Base-by-base conservation (phyloP, 139 green algal genomes). In the Tetraselmis chui region DNA sequence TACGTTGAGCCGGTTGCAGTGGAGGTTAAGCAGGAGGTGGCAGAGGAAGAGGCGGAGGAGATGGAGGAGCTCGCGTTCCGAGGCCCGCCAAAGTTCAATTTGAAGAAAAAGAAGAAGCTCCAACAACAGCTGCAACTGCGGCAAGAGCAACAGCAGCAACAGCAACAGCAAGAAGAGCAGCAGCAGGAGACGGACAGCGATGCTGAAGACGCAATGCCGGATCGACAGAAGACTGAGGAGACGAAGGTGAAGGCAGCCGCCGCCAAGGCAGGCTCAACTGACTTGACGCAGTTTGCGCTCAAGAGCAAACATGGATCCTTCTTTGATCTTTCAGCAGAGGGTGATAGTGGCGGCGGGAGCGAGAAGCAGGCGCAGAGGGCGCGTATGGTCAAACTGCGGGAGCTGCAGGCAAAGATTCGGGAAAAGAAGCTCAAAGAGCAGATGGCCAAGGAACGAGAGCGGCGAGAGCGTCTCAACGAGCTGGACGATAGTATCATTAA, bases 11-110 rank as follows among this genome's bases (percentile, higher is more conserved):
- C 30, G 30, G 28, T 32, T 1, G 18, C 32, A 5, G 23, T 31
- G 18, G 32, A 32, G 79, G 79, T 22, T 5, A 76, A 32, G 79
- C 5, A 75, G 32, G 29, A 75, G 32, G 2, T 25, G 79, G 79
- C 22, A 32, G 18, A 22, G 23, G 30, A 31, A 75, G 79, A 2
- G 77, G 29, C n/a, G n/a, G n/a, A 29, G 2, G 30, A 28, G 29
- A 2, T 24, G 29, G 18, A 25, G 23, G 25, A 27, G 74, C 26
- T n/a, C 18, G 76, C 74, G 30, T 58, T 87, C 29, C 82, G 83
- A 1, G 88, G 86, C 1, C 88, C 88, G 1, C 79, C 85, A 27
- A 92, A 92, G 29, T 83, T 85, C 24, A 82, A 83, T 0, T 87
- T 89, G 80, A 91, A 91, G 84, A 23, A 76, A 29, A 28, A n/a